Evolutionary conservation across 108 stramenopile genomes (phyloP).

Genomic region (Cyclotella sp.): DNA sequence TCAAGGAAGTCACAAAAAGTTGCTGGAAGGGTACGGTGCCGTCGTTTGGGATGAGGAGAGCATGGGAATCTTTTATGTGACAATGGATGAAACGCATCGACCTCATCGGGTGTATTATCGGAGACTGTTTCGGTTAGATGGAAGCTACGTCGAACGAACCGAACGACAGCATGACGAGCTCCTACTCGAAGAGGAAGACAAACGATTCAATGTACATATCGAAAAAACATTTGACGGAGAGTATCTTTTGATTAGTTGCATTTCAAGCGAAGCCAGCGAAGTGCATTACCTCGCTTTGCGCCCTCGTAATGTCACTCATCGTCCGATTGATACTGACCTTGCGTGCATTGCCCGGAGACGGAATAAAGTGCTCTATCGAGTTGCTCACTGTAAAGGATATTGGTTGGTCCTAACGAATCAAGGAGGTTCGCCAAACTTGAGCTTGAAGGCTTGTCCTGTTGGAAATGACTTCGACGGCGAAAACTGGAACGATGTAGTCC

Average conservation of each 20-base stretch:
- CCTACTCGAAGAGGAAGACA: conserved; percentile 85
- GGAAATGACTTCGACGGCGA: conserved; percentile 45
- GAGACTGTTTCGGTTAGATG: conserved; percentile 27
- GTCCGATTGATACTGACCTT: conserved; percentile 20
- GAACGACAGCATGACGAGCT: conserved; percentile 57
- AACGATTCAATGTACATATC: conserved; percentile 63
- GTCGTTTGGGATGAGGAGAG: conserved; percentile 87
- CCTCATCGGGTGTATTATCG: conserved; percentile 78
- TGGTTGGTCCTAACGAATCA: conserved; percentile 75
- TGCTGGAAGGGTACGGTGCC: conserved; percentile 61
- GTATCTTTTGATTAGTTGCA: conserved; percentile 63
- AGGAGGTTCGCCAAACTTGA: conserved; percentile 68
- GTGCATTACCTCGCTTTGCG: conserved; percentile 67
- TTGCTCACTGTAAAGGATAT: conserved; percentile 64
- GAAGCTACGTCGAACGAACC: conserved; percentile 21
- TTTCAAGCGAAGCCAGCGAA: conserved; percentile 87
- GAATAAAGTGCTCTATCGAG: conserved; percentile 71
- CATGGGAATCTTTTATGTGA: conserved; percentile 80
- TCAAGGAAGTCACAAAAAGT: conserved; percentile 14
- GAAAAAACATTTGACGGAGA: conserved; percentile 65
- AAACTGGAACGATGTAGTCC: conserved; percentile 54
- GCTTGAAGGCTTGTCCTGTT: conserved; percentile 67
- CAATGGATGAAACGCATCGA: conserved; percentile 80
- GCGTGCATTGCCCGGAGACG: conserved; percentile 70
- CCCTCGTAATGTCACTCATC: conserved; percentile 2